A percentile compares a stretch with the other conserved stretches of the same genome.
phyloP scores from a whole-genome alignment of 805 yeast genomes.

The Myxozyma melibiosi region DNA sequence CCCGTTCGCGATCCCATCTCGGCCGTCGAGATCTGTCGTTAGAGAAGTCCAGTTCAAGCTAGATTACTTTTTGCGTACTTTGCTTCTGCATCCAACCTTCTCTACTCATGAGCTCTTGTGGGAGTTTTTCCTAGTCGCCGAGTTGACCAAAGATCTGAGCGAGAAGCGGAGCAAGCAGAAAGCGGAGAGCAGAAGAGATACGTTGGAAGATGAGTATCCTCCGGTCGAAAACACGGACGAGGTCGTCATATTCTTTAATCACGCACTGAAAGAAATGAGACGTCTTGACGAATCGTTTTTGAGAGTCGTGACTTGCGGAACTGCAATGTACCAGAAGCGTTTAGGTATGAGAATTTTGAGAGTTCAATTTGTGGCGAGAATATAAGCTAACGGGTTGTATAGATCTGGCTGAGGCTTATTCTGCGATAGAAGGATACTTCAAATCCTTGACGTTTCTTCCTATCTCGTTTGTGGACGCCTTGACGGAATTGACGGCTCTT shows the following conservation, averaged over 20 bases:
- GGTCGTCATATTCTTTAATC: slow-evolving; percentile 29
- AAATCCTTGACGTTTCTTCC: slow-evolving; percentile 19
- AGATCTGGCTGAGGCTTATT: slow-evolving; percentile 32
- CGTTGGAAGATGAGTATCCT: slow-evolving; percentile 31
- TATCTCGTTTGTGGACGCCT: slow-evolving; percentile 20
- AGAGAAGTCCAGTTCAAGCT: slow-evolving; percentile 50
- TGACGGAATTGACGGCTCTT: slow-evolving; percentile 19
- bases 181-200: slow-evolving; percentile 40
- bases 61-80: slow-evolving; percentile 52
- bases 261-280: slow-evolving; percentile 30
- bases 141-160: slow-evolving; percentile 42
- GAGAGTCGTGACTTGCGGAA: slow-evolving; percentile 7
- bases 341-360: slow-evolving; percentile 3
- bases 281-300: slow-evolving; percentile 20
- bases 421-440: slow-evolving; percentile 13
- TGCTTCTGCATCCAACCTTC: slow-evolving; percentile 47
- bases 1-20: slow-evolving; percentile 39
- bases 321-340: slow-evolving; percentile 22
- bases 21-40: slow-evolving; percentile 38
- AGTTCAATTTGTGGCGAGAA: too few species aligned
- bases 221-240: slow-evolving; percentile 32
- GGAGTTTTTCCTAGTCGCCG: slow-evolving; percentile 47
- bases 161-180: slow-evolving; percentile 42
- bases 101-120: slow-evolving; percentile 46
- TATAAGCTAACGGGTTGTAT: neutral